Conservation (phyloP, 108 stramenopile species). For the Pseudonitzschia multistriata region DNA sequence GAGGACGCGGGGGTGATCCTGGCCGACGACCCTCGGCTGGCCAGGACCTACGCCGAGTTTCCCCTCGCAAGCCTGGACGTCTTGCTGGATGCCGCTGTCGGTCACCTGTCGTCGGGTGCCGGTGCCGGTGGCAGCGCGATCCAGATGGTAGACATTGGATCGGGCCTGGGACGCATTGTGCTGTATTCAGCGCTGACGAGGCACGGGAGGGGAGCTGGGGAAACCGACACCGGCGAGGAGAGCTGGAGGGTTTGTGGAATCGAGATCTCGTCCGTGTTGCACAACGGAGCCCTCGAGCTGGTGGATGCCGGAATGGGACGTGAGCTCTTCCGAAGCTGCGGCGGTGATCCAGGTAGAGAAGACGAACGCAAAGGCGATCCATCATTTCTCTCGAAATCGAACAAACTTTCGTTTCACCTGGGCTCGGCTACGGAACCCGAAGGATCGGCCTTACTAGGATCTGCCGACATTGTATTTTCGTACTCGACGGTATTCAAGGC, state of each 20-base stretch:
- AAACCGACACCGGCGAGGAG: not conserved
- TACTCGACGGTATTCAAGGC: slow-evolving; percentile 67
- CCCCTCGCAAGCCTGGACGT: slow-evolving; percentile 66
- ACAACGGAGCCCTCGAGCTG: slow-evolving; percentile 44
- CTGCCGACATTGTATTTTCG: slow-evolving; percentile 63
- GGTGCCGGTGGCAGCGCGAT: slow-evolving; percentile 8
- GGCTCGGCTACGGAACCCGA: slow-evolving; percentile 31
- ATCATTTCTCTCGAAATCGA: not conserved
- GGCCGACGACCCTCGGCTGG: slow-evolving; percentile 58
- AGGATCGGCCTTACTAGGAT: slow-evolving; percentile 24
- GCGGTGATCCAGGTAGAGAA: not conserved
- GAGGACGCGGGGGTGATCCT: not conserved
- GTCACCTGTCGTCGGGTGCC: slow-evolving; percentile 7
- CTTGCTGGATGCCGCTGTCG: slow-evolving; percentile 56
- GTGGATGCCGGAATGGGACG: not conserved
- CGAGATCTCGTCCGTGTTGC: slow-evolving; percentile 58
- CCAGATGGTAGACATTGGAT: slow-evolving; percentile 66
- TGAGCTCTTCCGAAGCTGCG: not conserved
- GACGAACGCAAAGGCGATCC: not conserved
- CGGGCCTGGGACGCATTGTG: slow-evolving; percentile 67
- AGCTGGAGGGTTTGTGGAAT: slow-evolving; percentile 68
- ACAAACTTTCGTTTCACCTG: slow-evolving; percentile 24
- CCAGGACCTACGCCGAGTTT: slow-evolving; percentile 79
- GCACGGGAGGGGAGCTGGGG: not conserved
- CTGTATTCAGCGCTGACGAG: slow-evolving; percentile 57